Evolutionary conservation across 1,284 basidiomycete species (phyloP), one percentile per base, ranked within the genome.

Genomic region (Earliella scabrosa): DNA sequence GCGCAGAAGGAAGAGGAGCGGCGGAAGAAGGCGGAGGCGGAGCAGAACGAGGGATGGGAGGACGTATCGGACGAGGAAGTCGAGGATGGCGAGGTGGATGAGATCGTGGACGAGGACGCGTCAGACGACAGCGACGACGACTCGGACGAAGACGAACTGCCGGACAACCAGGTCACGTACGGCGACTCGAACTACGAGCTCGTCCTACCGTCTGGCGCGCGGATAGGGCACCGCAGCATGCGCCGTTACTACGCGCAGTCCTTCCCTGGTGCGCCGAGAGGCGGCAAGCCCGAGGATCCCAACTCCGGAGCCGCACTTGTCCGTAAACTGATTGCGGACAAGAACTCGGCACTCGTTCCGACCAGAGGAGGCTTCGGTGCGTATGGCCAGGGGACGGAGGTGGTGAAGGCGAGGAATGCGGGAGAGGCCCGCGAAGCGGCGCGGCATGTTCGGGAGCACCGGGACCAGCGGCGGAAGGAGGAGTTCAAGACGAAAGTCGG

Each of bases 351-450:
- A 0, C 78, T 97, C 29, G 87, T 97, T 1, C 93, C 95, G 0
- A 76, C 84, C n/a, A 89, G 82, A 63, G 94, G 92, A 46, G 95
- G 91, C 2, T 93, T 87, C 59, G 94, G 94, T 24, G 93, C 92
- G 3, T 95, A 81, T 68, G 94, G 94, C 2, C 74, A 74, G 9
- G 94, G 93, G 3, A 87, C 84, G 11, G 83, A 94, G 38, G 87
- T 95, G 11, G 83, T 97, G 59, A 93, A 90, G 71, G 95, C 93
- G n/a, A 82, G 94, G 44, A 98, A 98, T 76, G 83, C 84, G 13
- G 97, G 97, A 3, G 96, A 99, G 75, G 97, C 97, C 2, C 83
- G 83, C 56, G 92, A 98, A 75, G 97, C 97, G 14, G 94, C 90
- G 40, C 82, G 93, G 50, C 94, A 97, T 73, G 85, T 94, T 1